phyloP scores from a whole-genome alignment of 2,329 filamentous ascomycete species.

The Pseudopyrenochaeta lycopersici region DNA sequence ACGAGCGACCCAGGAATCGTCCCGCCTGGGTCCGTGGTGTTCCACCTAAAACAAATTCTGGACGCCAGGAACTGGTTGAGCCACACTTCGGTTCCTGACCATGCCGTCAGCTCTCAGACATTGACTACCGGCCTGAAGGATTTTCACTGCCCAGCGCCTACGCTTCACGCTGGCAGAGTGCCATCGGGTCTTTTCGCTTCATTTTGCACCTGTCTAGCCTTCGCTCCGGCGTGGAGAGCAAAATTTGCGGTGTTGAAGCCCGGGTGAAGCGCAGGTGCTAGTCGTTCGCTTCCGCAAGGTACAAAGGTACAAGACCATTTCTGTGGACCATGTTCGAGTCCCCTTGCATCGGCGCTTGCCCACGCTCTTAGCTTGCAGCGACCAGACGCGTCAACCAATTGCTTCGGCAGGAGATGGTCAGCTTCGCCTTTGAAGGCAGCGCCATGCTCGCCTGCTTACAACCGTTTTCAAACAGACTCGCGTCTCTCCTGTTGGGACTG shows the following conservation, averaged over 20 bases:
- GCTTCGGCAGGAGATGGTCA: constrained; percentile 21
- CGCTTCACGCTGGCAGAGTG: neutral
- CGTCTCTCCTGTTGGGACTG: constrained; percentile 18
- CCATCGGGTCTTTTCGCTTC: constrained; percentile 2
- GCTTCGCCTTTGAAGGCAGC: constrained; percentile 18
- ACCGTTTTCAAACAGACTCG: constrained; percentile 17
- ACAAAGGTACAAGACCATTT: constrained; percentile 44
- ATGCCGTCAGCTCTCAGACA: constrained; percentile 4
- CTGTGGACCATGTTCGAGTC: constrained; percentile 45
- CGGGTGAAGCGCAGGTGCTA: constrained; percentile 35
- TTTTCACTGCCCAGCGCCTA: neutral
- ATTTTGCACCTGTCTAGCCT: constrained; percentile 2
- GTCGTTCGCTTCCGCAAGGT: constrained; percentile 52
- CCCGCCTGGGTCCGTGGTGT: constrained; percentile 12
- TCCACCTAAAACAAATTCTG: constrained; percentile 11
- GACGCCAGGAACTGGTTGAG: constrained; percentile 17
- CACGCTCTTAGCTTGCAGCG: constrained; percentile 39
- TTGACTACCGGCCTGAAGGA: neutral
- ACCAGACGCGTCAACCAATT: constrained; percentile 35
- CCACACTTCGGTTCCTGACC: constrained; percentile 8
- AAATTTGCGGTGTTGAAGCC: constrained; percentile 14
- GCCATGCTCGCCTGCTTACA: constrained; percentile 28
- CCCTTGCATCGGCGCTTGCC: constrained; percentile 47
- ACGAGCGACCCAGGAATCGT: constrained; percentile 12
- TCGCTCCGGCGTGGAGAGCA: constrained; percentile 10